These are phyloP conservation scores for Venturia asperata DNA, from an alignment of 2,329 filamentous ascomycete species.

Conservation along the genomic window DNA sequence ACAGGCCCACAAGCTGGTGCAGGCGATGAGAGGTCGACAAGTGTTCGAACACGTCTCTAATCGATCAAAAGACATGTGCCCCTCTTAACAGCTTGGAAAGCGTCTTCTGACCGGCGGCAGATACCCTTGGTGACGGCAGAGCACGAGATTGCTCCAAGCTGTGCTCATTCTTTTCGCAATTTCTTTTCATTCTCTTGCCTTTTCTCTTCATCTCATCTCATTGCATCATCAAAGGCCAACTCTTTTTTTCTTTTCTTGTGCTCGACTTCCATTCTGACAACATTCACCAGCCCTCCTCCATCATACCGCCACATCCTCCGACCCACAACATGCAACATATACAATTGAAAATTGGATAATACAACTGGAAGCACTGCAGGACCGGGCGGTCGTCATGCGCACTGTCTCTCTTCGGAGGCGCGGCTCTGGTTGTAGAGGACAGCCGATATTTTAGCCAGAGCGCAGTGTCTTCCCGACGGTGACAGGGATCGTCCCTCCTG, in stretches of 20 bases:
- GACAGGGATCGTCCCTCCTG: constrained; percentile 1
- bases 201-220: background rate
- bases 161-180: background rate
- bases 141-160: background rate
- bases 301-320: background rate
- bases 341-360: background rate
- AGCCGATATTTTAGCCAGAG: constrained; percentile 2
- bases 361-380: background rate
- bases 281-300: background rate
- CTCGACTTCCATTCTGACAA: background rate
- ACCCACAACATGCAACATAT: background rate
- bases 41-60: background rate
- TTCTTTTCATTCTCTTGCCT: background rate
- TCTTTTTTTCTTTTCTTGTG: background rate
- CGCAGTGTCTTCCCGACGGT: background rate
- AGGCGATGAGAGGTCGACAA: background rate
- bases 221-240: constrained; percentile 1
- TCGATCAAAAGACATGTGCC: background rate
- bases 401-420: background rate
- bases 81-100: background rate
- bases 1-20: background rate
- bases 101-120: background rate
- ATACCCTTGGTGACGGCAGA: background rate
- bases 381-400: constrained; percentile 2
- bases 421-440: background rate